Base-by-base conservation (phyloP, 1,284 basidiomycete species). In the Boletellus sp. region DNA sequence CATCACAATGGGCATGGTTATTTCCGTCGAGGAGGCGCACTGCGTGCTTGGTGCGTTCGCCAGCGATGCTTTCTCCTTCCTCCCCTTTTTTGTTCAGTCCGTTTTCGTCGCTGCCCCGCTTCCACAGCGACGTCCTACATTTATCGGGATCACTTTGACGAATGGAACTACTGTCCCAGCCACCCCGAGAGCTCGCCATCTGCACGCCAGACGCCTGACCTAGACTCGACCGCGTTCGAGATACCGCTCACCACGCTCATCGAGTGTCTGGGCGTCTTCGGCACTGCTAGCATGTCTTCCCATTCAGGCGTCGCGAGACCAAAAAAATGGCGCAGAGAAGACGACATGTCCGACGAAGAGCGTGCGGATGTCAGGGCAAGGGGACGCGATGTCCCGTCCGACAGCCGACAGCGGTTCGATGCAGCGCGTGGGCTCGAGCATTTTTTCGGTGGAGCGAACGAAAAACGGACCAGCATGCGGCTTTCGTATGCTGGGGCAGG, bases 221-320 rank as follows among this genome's bases (percentile, higher is more conserved):
- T 45, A 26, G 55, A 50, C 22, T 50, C 47, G 38, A 78, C 74
- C 8, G 74, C 78, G 1, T 92, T 96, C 59, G 91, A 94, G 62
- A 76, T 96, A 47, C 85, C 85, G 4, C 77, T 97, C 25, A 79
- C 82, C 59, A 85, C 84, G 1, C 70, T 95, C 45, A 78, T 95
- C 47, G 91, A 94, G 57, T 94, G 91, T 57, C 75, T 97, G 34
- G 93, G 94, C 63, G 84, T 96, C 46, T 96, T 94, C 59, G 93
- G 94, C 10, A 90, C 91, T 6, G 89, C 88, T 2, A 71, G 60
- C 36, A 61, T 59, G 42, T 52, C 67, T 10, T 56, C 60, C 27
- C 52, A 65, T 21, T 69, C 67, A 8, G 50, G 37, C 14, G 51
- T 23, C 4, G 52, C 65, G 20, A 61, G 59, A 36, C 60, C 65